Evolutionary conservation across 768 basidiomycete genomes (phyloP).

Genomic region (Mycena vulgaris): DNA sequence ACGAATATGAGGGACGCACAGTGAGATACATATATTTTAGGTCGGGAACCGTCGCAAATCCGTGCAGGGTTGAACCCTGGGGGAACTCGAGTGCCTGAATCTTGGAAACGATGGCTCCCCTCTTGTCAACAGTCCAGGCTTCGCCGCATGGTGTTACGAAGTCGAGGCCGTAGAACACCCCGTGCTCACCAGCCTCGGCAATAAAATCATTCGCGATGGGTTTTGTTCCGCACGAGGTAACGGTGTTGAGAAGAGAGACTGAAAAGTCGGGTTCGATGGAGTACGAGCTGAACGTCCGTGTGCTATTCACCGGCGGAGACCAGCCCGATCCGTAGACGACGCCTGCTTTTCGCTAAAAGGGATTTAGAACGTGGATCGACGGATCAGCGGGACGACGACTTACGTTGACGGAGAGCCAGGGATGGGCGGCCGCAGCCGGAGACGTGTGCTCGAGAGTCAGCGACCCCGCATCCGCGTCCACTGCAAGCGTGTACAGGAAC

Average conservation of each 20-base stretch:
- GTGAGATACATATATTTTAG: slow-evolving; percentile 40
- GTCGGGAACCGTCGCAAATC: slow-evolving; percentile 40
- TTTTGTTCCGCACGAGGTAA: slow-evolving; percentile 41
- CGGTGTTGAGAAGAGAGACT: slow-evolving; percentile 35
- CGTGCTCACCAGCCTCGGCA: slow-evolving; percentile 29
- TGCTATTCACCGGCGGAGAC: slow-evolving; percentile 37
- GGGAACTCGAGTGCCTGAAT: slow-evolving; percentile 35
- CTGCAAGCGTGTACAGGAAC: slow-evolving; percentile 37
- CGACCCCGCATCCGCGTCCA: slow-evolving; percentile 34
- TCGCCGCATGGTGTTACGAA: slow-evolving; percentile 42
- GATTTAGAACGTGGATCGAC: neutral
- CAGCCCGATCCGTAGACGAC: slow-evolving; percentile 42
- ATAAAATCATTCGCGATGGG: slow-evolving; percentile 44
- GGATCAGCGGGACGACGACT: slow-evolving; percentile 18
- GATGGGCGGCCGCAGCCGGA: slow-evolving; percentile 39
- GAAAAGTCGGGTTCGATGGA: slow-evolving; percentile 38
- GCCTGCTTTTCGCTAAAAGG: slow-evolving; percentile 30
- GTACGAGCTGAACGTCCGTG: slow-evolving; percentile 39
- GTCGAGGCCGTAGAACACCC: slow-evolving; percentile 39
- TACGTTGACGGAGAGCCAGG: slow-evolving; percentile 43
- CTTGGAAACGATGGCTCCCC: slow-evolving; percentile 31
- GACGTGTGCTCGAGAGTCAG: slow-evolving; percentile 35
- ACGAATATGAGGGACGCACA: slow-evolving; percentile 19
- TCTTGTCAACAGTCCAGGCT: slow-evolving; percentile 36
- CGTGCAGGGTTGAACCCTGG: slow-evolving; percentile 38